Percentiles rank a stretch among this genome's conserved stretches.
These are phyloP conservation scores for Paramecium sexaurelia DNA, from an alignment of 73 alveolate species.

Conservation along the genomic window DNA sequence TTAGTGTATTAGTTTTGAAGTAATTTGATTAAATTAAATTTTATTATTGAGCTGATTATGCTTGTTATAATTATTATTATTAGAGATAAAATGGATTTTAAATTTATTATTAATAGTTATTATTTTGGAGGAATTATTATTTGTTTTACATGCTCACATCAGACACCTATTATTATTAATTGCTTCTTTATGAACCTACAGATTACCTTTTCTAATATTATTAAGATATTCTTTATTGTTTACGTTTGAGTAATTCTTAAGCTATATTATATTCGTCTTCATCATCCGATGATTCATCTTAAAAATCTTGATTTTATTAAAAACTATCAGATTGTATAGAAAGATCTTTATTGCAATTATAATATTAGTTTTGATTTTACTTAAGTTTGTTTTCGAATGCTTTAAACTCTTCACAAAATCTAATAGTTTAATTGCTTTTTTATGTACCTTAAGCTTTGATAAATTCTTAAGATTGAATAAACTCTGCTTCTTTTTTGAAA, in stretches of 20 bases:
- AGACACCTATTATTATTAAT: not conserved
- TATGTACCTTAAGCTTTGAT: not conserved
- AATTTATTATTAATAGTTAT: not conserved
- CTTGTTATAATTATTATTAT: not conserved
- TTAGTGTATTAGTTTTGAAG: conserved; percentile 12
- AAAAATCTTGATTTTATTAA: not conserved
- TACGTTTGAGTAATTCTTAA: not conserved
- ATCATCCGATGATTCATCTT: not conserved
- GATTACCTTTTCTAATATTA: not conserved
- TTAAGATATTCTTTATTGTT: not conserved
- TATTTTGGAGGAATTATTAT: not conserved
- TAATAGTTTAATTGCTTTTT: not conserved
- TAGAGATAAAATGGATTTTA: not conserved
- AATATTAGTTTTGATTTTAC: not conserved
- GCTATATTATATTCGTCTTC: not conserved
- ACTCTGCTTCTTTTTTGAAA: not conserved
- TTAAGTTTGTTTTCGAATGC: not conserved
- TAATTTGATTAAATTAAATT: not conserved
- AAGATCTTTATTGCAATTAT: not conserved
- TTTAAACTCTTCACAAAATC: conserved; percentile 7
- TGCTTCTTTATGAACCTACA: not conserved
- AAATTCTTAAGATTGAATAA: not conserved
- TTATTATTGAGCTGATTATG: not conserved
- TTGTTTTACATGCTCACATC: not conserved
- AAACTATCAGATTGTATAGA: not conserved